Evolutionary conservation across 2,329 filamentous ascomycete species (phyloP), one percentile per base, ranked within the genome.

Genomic region (Botrytis hyacinthi): DNA sequence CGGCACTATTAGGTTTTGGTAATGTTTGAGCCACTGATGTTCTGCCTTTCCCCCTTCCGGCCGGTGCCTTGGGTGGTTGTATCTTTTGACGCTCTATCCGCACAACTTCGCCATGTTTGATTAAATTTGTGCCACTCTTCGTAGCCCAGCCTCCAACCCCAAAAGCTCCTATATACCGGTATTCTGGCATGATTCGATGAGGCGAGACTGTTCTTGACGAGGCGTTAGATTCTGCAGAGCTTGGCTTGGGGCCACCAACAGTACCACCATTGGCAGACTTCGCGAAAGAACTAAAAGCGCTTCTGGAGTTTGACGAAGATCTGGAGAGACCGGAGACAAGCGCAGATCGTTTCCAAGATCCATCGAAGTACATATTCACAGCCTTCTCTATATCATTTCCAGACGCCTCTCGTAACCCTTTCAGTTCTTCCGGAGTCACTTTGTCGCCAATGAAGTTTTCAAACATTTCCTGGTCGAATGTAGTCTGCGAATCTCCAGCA

Each of bases 81-180:
- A 92, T 90, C 81, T 92, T 95, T 74, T 94, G 90, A 61, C 96
- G 90, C 82, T 98, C 95, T 62, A 99, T 97, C 68, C 87, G 90
- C 73, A 99, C 90, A n/a, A 84, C 78, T 76, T 98, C 95, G 26
- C 93, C 94, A 79, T 97, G 92, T 76, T 90, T 92, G 40, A 99
- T 80, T 9, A 98, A 81, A 54, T 89, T 89, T 4, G 84, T 84
- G 0, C 95, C 95, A 81, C 94, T 98, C 78, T 91, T 90, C 5
- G 95, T 98, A 9, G 93, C 91, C 96, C 96, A 99, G 7, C 91
- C 96, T 71, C 92, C 93, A 7, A 93, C 94, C 14, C 96, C 96
- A 82, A 98, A 96, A 0, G 94, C 93, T 29, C 96, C 96, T 75
- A 98, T 88, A 79, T 98, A 99, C 79, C 96, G 84, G 77, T 85